Conservation (phyloP, 495 filamentous ascomycete genomes). For the Ramalina intermedia region DNA sequence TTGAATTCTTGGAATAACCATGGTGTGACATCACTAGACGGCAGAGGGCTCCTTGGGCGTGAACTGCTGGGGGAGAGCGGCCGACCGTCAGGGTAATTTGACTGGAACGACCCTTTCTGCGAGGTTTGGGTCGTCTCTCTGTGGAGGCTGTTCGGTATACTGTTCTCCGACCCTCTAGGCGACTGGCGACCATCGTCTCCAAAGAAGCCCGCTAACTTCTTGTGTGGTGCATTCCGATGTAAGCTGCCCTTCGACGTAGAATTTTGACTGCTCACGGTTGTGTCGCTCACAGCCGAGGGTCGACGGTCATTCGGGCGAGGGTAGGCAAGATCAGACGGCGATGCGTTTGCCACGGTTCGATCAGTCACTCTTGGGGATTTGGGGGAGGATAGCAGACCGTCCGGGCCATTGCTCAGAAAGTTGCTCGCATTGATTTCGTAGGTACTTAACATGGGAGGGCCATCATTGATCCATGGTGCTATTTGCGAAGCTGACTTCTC, state of each 20-base stretch:
- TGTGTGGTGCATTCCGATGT: conserved; percentile 38
- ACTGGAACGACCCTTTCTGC: conserved; percentile 63
- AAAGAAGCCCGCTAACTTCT: conserved; percentile 71
- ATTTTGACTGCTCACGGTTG: conserved; percentile 77
- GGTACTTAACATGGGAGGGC: conserved; percentile 18
- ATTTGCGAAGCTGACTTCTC: conserved; percentile 14
- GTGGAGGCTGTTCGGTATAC: conserved; percentile 37
- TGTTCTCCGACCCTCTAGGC: conserved; percentile 56
- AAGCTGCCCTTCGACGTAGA: conserved; percentile 66
- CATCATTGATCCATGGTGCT: conserved; percentile 26
- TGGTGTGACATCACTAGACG: conserved; percentile 86
- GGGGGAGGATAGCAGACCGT: conserved; percentile 46
- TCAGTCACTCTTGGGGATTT: conserved; percentile 52
- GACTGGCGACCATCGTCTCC: conserved; percentile 61
- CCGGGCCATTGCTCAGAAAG: conserved; percentile 30
- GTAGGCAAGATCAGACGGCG: conserved; percentile 43
- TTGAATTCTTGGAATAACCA: conserved; percentile 88
- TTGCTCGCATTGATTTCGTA: conserved; percentile 23
- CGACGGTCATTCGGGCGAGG: conserved; percentile 56
- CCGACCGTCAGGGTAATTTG: conserved; percentile 30
- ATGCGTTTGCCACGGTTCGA: conserved; percentile 49
- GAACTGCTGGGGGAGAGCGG: conserved; percentile 49
- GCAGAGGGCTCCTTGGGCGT: conserved; percentile 67
- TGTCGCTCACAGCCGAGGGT: conserved; percentile 72
- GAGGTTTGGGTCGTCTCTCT: conserved; percentile 36